Conservation (phyloP, 75 land plant genomes). For the Larix kaempferi region DNA sequence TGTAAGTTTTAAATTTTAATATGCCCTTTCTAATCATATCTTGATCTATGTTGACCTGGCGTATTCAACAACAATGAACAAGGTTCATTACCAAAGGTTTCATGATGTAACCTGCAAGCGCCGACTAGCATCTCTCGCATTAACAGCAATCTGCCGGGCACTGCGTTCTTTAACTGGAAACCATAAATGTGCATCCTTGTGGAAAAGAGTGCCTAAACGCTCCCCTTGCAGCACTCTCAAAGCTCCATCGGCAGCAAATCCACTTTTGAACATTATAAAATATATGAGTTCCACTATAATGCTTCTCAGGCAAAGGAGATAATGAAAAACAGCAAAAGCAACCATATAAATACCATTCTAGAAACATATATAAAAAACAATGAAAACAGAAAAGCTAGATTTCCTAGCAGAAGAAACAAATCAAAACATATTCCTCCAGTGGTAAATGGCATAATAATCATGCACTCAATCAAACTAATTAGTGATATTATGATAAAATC, state of each 20-base stretch:
- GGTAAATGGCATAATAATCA: background rate
- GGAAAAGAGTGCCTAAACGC: conserved; percentile 90
- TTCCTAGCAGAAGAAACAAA: background rate
- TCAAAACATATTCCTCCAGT: background rate
- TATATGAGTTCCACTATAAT: background rate
- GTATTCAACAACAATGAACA: background rate
- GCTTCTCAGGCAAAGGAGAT: background rate
- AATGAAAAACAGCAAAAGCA: background rate
- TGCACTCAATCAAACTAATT: background rate
- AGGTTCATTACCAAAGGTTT: background rate
- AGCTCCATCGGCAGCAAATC: conserved; percentile 66
- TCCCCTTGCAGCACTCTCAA: conserved; percentile 79
- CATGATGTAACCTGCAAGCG: conserved; percentile 60
- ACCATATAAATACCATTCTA: background rate
- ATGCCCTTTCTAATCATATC: background rate
- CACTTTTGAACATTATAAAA: conserved; percentile 53
- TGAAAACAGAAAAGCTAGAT: background rate
- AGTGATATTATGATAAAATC: background rate
- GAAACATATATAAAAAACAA: background rate
- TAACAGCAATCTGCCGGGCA: conserved; percentile 93
- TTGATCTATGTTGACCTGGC: background rate
- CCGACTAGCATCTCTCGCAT: conserved; percentile 86
- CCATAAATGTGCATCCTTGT: conserved; percentile 74
- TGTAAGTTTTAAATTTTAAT: background rate
- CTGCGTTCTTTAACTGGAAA: conserved; percentile 33